A percentile compares a stretch with the other conserved stretches of the same genome.
Evolutionary conservation across 2,329 filamentous ascomycete genomes (phyloP).

Genomic region (Dichotomopilus funicola): DNA sequence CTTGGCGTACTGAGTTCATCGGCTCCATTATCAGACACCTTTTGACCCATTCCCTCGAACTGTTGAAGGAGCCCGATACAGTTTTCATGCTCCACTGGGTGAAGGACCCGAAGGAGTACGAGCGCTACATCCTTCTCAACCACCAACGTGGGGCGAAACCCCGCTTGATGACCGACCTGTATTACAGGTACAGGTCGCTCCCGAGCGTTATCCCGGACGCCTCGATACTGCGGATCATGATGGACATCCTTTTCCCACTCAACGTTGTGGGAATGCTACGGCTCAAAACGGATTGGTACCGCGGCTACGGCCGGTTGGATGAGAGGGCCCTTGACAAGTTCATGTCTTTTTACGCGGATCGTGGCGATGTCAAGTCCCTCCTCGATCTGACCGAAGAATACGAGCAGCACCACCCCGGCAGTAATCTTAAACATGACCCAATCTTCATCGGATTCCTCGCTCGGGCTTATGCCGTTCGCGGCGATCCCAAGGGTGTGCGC

Average conservation of each 20-base stretch:
- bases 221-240: conserved; percentile 38
- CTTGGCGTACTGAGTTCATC: background rate
- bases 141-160: conserved; percentile 24
- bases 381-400: conserved; percentile 42
- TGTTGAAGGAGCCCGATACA: conserved; percentile 23
- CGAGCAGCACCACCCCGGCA: conserved; percentile 26
- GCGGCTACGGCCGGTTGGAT: conserved; percentile 34
- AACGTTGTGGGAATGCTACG: conserved; percentile 38
- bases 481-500: conserved; percentile 54
- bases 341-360: conserved; percentile 42
- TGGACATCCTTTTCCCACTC: conserved; percentile 36
- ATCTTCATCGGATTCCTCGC: conserved; percentile 53
- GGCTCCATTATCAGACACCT: conserved; percentile 16
- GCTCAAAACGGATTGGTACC: conserved; percentile 45
- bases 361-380: conserved; percentile 42
- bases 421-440: conserved; percentile 20
- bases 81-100: conserved; percentile 36
- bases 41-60: conserved; percentile 14
- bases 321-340: conserved; percentile 43
- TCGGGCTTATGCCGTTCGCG: conserved; percentile 63
- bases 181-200: conserved; percentile 40
- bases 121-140: conserved; percentile 36
- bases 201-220: conserved; percentile 33
- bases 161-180: conserved; percentile 36
- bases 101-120: conserved; percentile 35